A percentile compares a stretch with the other conserved stretches of the same genome.
Evolutionary conservation across 257 asterid genomes (phyloP).

Genomic region (Jasminum sambac): DNA sequence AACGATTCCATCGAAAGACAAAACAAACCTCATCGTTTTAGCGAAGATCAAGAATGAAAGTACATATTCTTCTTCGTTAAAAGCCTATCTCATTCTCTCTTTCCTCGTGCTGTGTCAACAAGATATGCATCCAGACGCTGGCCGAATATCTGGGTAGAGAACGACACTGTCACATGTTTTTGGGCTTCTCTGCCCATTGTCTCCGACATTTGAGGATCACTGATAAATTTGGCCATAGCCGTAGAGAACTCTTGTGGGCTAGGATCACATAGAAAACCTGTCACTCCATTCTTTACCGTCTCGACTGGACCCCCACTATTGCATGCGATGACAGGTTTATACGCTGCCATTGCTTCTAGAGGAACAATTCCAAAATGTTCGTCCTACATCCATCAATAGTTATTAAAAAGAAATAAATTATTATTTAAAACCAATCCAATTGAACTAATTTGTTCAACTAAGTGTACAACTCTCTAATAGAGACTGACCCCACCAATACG

Average conservation of each 20-base stretch:
- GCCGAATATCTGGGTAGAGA: constrained; percentile 82
- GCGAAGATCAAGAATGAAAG: neutral
- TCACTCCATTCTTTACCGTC: constrained; percentile 62
- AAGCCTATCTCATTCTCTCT: constrained; percentile 47
- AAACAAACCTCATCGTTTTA: neutral
- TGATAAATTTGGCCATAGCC: constrained; percentile 73
- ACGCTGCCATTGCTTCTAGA: constrained; percentile 94
- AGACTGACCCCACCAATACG: too few relatives aligned
- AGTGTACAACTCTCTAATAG: too few relatives aligned
- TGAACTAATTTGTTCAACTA: too few relatives aligned
- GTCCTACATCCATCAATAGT: constrained; percentile 40
- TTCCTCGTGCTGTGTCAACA: constrained; percentile 53
- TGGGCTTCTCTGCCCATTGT: constrained; percentile 77
- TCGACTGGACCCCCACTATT: constrained; percentile 96
- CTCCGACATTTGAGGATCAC: constrained; percentile 60
- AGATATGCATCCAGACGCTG: constrained; percentile 61
- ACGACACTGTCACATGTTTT: constrained; percentile 57
- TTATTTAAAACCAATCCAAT: neutral
- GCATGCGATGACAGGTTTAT: constrained; percentile 92
- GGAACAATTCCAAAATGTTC: constrained; percentile 99
- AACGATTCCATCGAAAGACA: neutral
- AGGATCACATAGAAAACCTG: constrained; percentile 87
- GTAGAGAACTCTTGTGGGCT: constrained; percentile 62
- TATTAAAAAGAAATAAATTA: constrained; percentile 8
- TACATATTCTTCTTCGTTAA: neutral